Conservation (phyloP, 441 rosid genomes). For the Adansonia madagascariensis region DNA sequence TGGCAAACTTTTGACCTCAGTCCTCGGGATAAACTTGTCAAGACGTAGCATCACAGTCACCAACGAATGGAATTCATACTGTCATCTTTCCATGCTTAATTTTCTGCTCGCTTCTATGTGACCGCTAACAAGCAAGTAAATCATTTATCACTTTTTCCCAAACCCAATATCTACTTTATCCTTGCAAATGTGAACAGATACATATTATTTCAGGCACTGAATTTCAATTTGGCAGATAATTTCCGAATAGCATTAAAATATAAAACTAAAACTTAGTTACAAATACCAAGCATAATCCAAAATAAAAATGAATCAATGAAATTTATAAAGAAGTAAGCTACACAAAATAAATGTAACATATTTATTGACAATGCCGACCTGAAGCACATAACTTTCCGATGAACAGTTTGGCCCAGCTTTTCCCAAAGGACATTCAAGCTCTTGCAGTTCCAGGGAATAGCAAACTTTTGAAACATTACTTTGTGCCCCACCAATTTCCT, state of each 20-base stretch:
- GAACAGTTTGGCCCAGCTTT: conserved; percentile 82
- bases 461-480: conserved; percentile 50
- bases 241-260: conserved; percentile 7
- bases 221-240: conserved; percentile 15
- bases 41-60: conserved; percentile 1
- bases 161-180: conserved; percentile 19
- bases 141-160: background rate
- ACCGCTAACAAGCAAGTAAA: conserved; percentile 16
- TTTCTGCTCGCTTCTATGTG: background rate
- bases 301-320: conserved; percentile 13
- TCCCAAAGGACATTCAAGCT: conserved; percentile 67
- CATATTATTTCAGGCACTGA: background rate
- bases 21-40: background rate
- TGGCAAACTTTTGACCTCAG: background rate
- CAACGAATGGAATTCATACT: background rate
- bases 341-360: background rate
- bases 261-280: background rate
- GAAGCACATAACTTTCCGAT: conserved; percentile 66
- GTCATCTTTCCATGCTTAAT: conserved; percentile 4
- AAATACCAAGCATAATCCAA: conserved; percentile 2
- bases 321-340: conserved; percentile 14
- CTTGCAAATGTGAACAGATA: background rate
- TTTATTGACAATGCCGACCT: conserved; percentile 45
- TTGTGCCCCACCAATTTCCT: conserved; percentile 44
- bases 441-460: conserved; percentile 66